These are phyloP conservation scores for Phialophora chinensis DNA, from an alignment of 2,329 filamentous ascomycete species.

Conservation along the genomic window DNA sequence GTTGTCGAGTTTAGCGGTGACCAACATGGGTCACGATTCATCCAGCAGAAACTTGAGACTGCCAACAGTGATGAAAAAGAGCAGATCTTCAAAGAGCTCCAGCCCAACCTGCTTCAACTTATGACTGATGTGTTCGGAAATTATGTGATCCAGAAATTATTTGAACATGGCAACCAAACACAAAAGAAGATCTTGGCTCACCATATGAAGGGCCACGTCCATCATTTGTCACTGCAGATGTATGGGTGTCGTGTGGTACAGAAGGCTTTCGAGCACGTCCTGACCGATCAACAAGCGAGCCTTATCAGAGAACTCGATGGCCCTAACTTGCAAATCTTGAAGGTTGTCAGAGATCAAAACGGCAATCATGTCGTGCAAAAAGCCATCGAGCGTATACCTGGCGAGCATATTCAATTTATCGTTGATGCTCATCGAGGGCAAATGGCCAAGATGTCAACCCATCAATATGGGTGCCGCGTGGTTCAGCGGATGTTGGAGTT, in stretches of 20 bases:
- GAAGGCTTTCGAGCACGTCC: constrained; percentile 88
- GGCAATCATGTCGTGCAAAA: constrained; percentile 98
- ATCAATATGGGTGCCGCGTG: constrained; percentile 88
- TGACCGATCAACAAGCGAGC: constrained; percentile 87
- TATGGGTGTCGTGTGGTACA: constrained; percentile 96
- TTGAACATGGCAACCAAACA: constrained; percentile 90
- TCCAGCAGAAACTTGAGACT: constrained; percentile 87
- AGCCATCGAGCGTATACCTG: constrained; percentile 80
- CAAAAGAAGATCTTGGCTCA: constrained; percentile 88
- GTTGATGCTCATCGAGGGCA: constrained; percentile 79
- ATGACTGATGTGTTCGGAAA: constrained; percentile 98
- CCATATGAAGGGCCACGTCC: constrained; percentile 85
- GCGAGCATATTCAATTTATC: constrained; percentile 81
- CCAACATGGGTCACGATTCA: constrained; percentile 93
- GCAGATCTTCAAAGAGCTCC: constrained; percentile 84
- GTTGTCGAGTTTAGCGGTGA: constrained; percentile 96
- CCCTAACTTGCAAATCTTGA: constrained; percentile 75
- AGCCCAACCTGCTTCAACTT: constrained; percentile 80
- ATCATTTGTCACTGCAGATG: constrained; percentile 80
- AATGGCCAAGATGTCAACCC: constrained; percentile 73
- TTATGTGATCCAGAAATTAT: constrained; percentile 97
- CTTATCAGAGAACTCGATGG: constrained; percentile 88
- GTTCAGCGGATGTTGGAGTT: constrained; percentile 90
- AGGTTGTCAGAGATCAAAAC: constrained; percentile 83
- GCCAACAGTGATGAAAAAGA: constrained; percentile 98